Percentiles rank a stretch among this genome's conserved stretches.
phyloP scores from a whole-genome alignment of 2,329 filamentous ascomycete genomes.

The Phaeosphaeria sp. region DNA sequence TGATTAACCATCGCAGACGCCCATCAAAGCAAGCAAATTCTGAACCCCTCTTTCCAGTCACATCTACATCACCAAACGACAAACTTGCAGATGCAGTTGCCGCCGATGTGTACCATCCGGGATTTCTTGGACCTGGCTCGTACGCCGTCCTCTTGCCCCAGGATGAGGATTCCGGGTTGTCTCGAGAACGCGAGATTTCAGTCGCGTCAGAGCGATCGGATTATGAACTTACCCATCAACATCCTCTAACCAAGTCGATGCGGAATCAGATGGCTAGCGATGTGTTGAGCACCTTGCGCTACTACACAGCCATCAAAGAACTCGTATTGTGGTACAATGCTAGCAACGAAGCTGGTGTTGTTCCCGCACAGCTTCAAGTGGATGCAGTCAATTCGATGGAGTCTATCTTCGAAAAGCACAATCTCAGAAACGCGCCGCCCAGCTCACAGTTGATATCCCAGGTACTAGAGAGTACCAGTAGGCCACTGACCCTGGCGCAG shows the following conservation, averaged over 20 bases:
- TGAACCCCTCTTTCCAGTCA: constrained; percentile 13
- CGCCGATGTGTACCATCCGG: constrained; percentile 38
- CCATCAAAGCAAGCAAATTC: constrained; percentile 16
- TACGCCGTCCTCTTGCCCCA: constrained; percentile 39
- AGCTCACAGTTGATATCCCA: constrained; percentile 30
- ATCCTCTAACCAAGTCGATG: constrained; percentile 39
- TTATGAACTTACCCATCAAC: constrained; percentile 36
- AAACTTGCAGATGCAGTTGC: constrained; percentile 42
- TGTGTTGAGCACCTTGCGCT: constrained; percentile 34
- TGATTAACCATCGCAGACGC: constrained; percentile 21
- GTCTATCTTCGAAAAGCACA: constrained; percentile 39
- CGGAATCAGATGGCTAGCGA: constrained; percentile 37
- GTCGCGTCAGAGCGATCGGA: constrained; percentile 34
- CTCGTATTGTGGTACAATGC: constrained; percentile 32
- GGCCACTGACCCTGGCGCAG: constrained; percentile 32
- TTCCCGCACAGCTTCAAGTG: constrained; percentile 45
- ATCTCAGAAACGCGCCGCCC: constrained; percentile 31
- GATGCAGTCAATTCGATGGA: constrained; percentile 40
- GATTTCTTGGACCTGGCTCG: constrained; percentile 43
- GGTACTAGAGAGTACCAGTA: constrained; percentile 36
- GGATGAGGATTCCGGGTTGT: constrained; percentile 27
- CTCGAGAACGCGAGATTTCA: constrained; percentile 28
- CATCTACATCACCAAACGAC: constrained; percentile 24
- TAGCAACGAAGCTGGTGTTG: constrained; percentile 40
- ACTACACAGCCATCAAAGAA: constrained; percentile 33